Conservation (phyloP, 75 land plant species). For the Selaginella tamariscina region DNA sequence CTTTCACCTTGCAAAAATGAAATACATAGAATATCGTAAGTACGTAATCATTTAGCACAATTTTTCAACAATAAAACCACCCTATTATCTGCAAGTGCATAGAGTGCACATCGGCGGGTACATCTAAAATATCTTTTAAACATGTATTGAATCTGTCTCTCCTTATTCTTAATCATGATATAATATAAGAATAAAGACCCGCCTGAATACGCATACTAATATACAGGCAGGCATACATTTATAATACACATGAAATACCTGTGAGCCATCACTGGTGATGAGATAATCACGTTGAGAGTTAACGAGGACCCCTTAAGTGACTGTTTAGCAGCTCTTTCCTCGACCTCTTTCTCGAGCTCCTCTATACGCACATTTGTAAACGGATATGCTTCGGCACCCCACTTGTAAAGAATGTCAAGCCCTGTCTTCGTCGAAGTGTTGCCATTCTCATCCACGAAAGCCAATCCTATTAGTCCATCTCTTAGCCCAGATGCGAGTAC, state of each 20-base stretch:
- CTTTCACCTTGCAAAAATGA: conserved; percentile 28
- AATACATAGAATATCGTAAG: background rate
- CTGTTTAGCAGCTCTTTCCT: conserved; percentile 18
- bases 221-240: too few species aligned
- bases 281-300: background rate
- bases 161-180: too few species aligned
- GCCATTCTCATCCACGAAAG: conserved; percentile 20
- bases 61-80: too few species aligned
- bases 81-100: too few species aligned
- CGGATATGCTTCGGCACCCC: conserved; percentile 24
- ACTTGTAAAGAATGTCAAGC: conserved; percentile 17
- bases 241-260: background rate
- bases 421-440: conserved; percentile 16
- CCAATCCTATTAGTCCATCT: conserved; percentile 19
- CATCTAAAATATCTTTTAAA: too few species aligned
- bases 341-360: conserved; percentile 28
- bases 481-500: conserved; percentile 9
- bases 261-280: background rate
- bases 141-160: too few species aligned
- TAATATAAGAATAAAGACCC: background rate
- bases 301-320: conserved; percentile 31
- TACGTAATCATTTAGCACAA: too few species aligned
- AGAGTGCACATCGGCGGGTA: too few species aligned
- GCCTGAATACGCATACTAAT: too few species aligned
- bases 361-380: conserved; percentile 16